Evolutionary conservation across 129 eudicot genomes (phyloP).

Genomic region (Pseudognaphalium luteoalbum): DNA sequence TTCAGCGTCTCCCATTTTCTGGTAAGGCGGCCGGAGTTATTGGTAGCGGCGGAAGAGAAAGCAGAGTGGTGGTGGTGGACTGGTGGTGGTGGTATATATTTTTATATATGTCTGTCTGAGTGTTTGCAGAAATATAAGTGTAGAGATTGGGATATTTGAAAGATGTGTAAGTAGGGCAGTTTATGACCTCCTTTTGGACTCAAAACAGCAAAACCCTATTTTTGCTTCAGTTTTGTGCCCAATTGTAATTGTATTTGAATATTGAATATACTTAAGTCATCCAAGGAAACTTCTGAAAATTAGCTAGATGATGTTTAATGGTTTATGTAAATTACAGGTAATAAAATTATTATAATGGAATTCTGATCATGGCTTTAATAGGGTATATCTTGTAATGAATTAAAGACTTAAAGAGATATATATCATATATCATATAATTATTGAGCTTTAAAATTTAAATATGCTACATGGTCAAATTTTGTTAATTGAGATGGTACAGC

Average conservation of each 20-base stretch:
- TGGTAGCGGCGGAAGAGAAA: conserved; percentile 20
- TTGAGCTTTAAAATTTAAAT: neutral
- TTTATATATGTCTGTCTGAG: neutral
- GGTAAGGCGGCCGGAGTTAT: conserved; percentile 22
- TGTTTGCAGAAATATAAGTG: neutral
- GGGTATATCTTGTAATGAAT: neutral
- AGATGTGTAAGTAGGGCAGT: neutral
- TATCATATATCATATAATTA: too few species aligned
- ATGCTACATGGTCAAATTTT: too few species aligned
- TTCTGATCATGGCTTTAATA: too few species aligned
- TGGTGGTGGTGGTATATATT: neutral
- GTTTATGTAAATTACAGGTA: too few species aligned
- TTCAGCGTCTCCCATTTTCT: conserved; percentile 26
- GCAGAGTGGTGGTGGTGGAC: conserved; percentile 17
- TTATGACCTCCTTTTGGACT: conserved; percentile 16
- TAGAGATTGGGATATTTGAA: neutral
- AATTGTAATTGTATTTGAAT: neutral
- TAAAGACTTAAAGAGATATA: too few species aligned
- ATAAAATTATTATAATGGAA: too few species aligned
- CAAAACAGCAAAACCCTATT: conserved; percentile 17
- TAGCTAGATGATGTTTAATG: neutral
- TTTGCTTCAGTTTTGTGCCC: neutral
- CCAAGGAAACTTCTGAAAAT: too few species aligned
- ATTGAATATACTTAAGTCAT: neutral
- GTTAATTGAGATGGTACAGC: neutral